Evolutionary conservation across 108 stramenopile genomes (phyloP).

Genomic region (Skeletonema costatum): DNA sequence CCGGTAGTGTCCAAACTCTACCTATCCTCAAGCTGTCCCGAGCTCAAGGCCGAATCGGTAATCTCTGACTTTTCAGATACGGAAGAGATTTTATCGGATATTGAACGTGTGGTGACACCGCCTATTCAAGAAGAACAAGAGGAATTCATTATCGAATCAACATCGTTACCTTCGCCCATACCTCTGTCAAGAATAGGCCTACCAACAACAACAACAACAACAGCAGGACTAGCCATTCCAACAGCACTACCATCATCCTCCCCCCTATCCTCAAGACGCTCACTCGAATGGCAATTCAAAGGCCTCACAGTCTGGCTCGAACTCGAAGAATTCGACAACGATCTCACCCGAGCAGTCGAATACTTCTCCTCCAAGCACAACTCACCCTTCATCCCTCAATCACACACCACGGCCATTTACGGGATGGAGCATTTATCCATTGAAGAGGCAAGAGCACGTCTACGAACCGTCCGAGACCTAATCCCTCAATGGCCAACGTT

Average conservation of each 20-base stretch:
- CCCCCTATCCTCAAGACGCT: conserved; percentile 11
- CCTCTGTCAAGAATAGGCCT: not conserved
- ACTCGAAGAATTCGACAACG: conserved; percentile 51
- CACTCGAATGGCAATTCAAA: conserved; percentile 57
- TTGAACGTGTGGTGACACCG: not conserved
- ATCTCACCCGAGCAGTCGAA: conserved; percentile 35
- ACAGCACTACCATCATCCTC: not conserved
- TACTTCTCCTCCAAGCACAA: conserved; percentile 34
- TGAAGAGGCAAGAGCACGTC: conserved; percentile 31
- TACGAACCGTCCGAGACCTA: not conserved
- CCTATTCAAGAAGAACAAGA: not conserved
- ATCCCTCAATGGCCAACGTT: conserved; percentile 48
- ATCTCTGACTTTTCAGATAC: not conserved
- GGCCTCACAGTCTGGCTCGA: conserved; percentile 59
- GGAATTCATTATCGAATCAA: not conserved
- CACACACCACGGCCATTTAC: conserved; percentile 56
- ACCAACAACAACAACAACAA: not conserved
- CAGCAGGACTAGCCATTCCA: not conserved
- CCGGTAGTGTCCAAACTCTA: not conserved
- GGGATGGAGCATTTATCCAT: conserved; percentile 49
- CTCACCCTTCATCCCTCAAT: conserved; percentile 43
- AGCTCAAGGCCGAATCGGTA: not conserved
- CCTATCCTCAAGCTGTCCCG: not conserved
- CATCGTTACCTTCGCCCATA: not conserved
- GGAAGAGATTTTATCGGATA: not conserved